phyloP scores from a whole-genome alignment of 2,329 filamentous ascomycete species.

The Fusarium circinatum region DNA sequence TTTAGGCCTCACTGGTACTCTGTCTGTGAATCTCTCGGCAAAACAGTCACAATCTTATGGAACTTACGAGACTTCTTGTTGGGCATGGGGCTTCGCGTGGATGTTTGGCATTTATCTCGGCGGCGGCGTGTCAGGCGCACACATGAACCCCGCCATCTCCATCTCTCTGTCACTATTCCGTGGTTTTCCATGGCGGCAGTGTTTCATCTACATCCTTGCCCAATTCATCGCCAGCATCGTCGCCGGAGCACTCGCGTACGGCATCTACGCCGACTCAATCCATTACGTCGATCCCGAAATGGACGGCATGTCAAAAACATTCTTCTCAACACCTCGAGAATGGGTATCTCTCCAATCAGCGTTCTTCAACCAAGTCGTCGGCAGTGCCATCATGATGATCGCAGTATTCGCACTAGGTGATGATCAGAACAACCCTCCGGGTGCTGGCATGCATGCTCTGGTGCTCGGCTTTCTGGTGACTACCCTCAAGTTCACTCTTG shows the following conservation, averaged over 20 bases:
- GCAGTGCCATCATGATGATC: slow-evolving; percentile 50
- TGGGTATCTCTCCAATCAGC: slow-evolving; percentile 42
- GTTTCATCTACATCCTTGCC: slow-evolving; percentile 18
- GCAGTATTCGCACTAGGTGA: slow-evolving; percentile 51
- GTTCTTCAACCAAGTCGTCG: slow-evolving; percentile 50
- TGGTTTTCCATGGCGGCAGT: slow-evolving; percentile 50
- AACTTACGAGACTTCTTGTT: slow-evolving; percentile 38
- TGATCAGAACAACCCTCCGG: slow-evolving; percentile 51
- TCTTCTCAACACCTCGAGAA: slow-evolving; percentile 47
- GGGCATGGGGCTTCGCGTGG: slow-evolving; percentile 42
- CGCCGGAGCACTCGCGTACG: slow-evolving; percentile 15
- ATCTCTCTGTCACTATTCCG: slow-evolving; percentile 50
- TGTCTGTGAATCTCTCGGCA: slow-evolving; percentile 30
- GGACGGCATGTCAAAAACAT: slow-evolving; percentile 44
- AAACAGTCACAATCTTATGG: slow-evolving; percentile 25
- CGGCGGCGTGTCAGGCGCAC: slow-evolving; percentile 44
- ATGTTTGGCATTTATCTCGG: slow-evolving; percentile 42
- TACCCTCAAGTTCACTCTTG: slow-evolving; percentile 50
- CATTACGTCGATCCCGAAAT: slow-evolving; percentile 46
- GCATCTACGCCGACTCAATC: slow-evolving; percentile 21
- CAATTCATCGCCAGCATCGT: slow-evolving; percentile 15
- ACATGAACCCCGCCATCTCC: slow-evolving; percentile 51
- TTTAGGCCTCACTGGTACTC: slow-evolving; percentile 27
- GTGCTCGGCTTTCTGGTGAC: slow-evolving; percentile 50
- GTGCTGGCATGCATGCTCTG: slow-evolving; percentile 51